Percentiles rank a stretch among this genome's conserved stretches.
phyloP scores from a whole-genome alignment of 306 rosid species.

The Vachellia collinsii region DNA sequence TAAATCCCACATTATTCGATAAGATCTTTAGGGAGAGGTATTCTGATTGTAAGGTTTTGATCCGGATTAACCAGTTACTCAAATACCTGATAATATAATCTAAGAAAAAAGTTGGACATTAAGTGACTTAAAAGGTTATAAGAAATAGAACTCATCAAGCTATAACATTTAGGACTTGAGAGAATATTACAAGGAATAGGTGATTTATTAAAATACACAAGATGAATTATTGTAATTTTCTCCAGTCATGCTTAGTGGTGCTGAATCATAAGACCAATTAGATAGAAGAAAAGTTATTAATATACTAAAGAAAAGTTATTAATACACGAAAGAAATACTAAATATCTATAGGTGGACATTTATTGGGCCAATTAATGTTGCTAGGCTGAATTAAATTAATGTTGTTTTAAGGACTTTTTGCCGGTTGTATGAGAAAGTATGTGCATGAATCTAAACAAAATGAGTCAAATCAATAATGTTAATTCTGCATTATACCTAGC shows the following conservation, averaged over 20 bases:
- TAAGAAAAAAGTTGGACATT: no score
- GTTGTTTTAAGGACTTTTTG: constrained; percentile 28
- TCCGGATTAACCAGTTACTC: no score
- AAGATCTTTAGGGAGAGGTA: no score
- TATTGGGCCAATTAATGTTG: constrained; percentile 39
- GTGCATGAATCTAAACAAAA: not conserved
- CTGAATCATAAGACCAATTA: constrained; percentile 32
- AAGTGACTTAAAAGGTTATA: no score
- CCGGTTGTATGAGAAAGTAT: not conserved
- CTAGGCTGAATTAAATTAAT: constrained; percentile 39
- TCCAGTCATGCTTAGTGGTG: constrained; percentile 39
- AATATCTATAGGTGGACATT: constrained; percentile 32
- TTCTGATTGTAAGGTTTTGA: no score
- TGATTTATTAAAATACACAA: constrained; percentile 11
- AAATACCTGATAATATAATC: no score
- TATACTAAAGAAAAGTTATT: not conserved
- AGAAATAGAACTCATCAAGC: no score
- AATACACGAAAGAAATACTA: not conserved
- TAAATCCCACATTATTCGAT: no score
- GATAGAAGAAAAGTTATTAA: not conserved
- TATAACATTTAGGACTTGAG: no score
- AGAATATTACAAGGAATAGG: not conserved
- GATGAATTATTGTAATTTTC: constrained; percentile 24
- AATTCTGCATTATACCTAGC: not conserved
- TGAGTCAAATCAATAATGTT: not conserved